A percentile compares a stretch with the other conserved stretches of the same genome.
phyloP scores from a whole-genome alignment of 257 asterid genomes.

The Nicotiana undulata region DNA sequence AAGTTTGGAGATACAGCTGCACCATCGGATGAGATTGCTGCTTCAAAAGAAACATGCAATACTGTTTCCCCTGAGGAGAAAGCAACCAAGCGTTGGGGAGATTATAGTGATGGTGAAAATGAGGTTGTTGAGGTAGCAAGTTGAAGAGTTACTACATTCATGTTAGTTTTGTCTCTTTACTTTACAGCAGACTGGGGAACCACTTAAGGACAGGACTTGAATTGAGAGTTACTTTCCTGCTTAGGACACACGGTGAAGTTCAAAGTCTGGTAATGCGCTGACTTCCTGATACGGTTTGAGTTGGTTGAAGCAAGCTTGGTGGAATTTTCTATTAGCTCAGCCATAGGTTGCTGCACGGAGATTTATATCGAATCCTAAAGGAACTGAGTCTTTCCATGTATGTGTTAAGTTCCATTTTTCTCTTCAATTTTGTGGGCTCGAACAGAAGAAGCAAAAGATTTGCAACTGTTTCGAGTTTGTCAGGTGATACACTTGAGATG shows the following conservation, averaged over 20 bases:
- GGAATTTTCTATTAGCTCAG: slow-evolving; percentile 1
- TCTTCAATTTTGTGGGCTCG: slow-evolving; percentile 11
- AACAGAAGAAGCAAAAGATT: background rate
- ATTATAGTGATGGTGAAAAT: slow-evolving; percentile 65
- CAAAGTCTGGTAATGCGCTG: slow-evolving; percentile 6
- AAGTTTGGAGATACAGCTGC: slow-evolving; percentile 16
- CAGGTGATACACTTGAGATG: slow-evolving; percentile 2
- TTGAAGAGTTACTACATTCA: slow-evolving; percentile 14
- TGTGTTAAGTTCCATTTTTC: background rate
- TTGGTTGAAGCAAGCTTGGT: slow-evolving; percentile 17
- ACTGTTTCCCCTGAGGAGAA: slow-evolving; percentile 28
- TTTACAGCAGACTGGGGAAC: background rate
- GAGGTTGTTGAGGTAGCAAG: slow-evolving; percentile 40
- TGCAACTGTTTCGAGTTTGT: background rate
- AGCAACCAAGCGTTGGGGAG: slow-evolving; percentile 65
- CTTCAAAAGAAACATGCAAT: slow-evolving; percentile 23
- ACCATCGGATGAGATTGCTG: slow-evolving; percentile 16
- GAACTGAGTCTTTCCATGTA: background rate
- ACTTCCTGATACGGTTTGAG: slow-evolving; percentile 8
- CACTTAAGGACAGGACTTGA: background rate
- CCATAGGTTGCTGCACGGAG: slow-evolving; percentile 8
- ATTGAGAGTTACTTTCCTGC: background rate
- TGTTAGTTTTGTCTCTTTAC: background rate
- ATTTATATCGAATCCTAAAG: background rate
- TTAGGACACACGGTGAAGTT: slow-evolving; percentile 6